Base-by-base conservation (phyloP, 2,329 filamentous ascomycete species). In the Scleromitrula shiraiana region DNA sequence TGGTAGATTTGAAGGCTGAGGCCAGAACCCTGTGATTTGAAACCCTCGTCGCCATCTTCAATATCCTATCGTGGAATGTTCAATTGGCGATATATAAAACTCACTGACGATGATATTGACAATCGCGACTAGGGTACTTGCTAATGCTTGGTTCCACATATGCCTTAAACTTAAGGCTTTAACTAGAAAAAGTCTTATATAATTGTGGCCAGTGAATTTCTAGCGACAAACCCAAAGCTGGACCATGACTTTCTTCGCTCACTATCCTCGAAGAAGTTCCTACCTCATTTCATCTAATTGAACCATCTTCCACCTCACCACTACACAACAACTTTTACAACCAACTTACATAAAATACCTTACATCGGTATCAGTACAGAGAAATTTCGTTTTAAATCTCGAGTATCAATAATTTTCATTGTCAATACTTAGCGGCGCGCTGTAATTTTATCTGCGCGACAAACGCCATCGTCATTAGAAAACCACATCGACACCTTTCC, bases 21-120 rank as follows among this genome's bases (percentile, higher is more conserved):
- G 72, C 71, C 56, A 82, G 63, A 53, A 71, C 72, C 65, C 76
- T 71, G 66, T 70, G 74, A 64, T 76, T 73, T 62, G 72, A 73
- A 62, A 80, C 65, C 65, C 73, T 77, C 68, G 73, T 77, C 67
- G 78, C 78, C 79, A 82, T 82, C 66, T 63, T 71, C 49, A 55
- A 58, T 54, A 42, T 53, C 47, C 52, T 41, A 41, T 62, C 64
- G 64, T 56, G 57, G 62, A 33, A 60, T 56, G 62, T 66, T 50
- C 59, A 61, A 62, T 61, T 52, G 60, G 32, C 39, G 7, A 40
- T 27, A 33, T 39, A 23, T 55, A 56, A 36, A 43, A 45, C 42
- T 20, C 37, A 37, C 39, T 41, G 38, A 37, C 22, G 41, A 42
- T 41, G 36, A 50, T 41, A 46, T 46, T 44, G 17, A 29, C 29